Evolutionary conservation across 2,329 filamentous ascomycete species (phyloP).

Genomic region (Beauveria scarabaeidicola): DNA sequence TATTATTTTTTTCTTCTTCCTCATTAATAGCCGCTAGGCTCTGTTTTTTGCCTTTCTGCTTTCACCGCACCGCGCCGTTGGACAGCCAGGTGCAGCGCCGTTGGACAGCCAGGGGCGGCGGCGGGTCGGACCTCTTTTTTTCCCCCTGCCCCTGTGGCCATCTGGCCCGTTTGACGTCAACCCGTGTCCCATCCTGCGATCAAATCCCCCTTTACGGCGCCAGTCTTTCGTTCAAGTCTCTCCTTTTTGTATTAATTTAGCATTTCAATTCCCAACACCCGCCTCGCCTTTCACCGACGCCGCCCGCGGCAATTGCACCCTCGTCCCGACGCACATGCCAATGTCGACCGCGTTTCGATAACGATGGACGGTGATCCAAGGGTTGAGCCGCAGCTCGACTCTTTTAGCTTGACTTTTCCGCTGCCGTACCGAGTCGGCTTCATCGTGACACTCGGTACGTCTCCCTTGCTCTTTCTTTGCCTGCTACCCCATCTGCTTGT

Average conservation of each 20-base stretch:
- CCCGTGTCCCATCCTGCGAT: neutral
- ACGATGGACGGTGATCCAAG: conserved; percentile 66
- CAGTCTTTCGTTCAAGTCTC: neutral
- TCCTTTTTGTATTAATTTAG: neutral
- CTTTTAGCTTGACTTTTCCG: conserved; percentile 79
- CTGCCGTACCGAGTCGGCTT: conserved; percentile 84
- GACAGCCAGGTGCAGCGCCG: neutral
- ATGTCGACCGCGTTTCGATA: conserved; percentile 5
- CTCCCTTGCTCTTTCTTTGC: neutral
- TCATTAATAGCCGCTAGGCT: no score
- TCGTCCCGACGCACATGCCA: neutral
- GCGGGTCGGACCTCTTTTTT: neutral
- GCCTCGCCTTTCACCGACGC: neutral
- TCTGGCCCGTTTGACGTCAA: neutral
- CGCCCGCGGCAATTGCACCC: neutral
- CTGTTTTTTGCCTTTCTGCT: no score
- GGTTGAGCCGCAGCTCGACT: conserved; percentile 65
- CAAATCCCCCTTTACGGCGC: neutral
- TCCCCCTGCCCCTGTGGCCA: neutral
- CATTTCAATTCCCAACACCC: neutral
- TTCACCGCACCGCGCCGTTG: neutral
- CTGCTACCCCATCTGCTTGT: neutral
- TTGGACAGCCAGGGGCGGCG: neutral
- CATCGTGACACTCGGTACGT: conserved; percentile 72
- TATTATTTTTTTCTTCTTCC: no score